A percentile compares a stretch with the other conserved stretches of the same genome.
Evolutionary conservation across 768 basidiomycete genomes (phyloP).

Genomic region (Cystofilobasidium macerans): DNA sequence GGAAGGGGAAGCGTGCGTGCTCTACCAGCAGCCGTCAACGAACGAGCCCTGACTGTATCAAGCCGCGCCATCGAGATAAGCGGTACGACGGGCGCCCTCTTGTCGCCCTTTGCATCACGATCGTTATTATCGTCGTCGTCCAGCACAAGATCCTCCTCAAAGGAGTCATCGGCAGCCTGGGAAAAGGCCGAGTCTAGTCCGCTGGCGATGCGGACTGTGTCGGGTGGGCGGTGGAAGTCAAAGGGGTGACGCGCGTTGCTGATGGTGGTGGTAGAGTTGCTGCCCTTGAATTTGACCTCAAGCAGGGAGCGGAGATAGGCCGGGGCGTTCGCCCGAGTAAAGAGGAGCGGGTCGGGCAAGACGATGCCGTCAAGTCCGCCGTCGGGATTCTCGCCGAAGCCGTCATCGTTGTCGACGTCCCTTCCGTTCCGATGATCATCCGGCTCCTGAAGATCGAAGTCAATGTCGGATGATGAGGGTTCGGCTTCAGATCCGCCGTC

Average conservation of each 20-base stretch:
- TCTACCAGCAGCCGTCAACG: conserved; percentile 1
- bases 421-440: conserved; percentile 40
- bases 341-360: conserved; percentile 60
- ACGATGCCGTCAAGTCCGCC: conserved; percentile 62
- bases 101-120: too few relatives aligned
- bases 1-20: conserved; percentile 21
- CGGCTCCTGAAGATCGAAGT: conserved; percentile 35
- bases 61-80: conserved; percentile 9
- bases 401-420: conserved; percentile 41
- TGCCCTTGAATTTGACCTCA: conserved; percentile 30
- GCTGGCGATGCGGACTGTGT: conserved; percentile 19
- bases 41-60: conserved; percentile 1
- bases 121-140: too few relatives aligned
- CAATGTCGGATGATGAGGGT: conserved; percentile 57
- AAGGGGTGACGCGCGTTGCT: background rate
- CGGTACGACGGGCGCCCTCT: too few relatives aligned
- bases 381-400: conserved; percentile 45
- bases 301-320: conserved; percentile 10
- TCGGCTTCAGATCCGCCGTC: conserved; percentile 8
- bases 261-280: conserved; percentile 38
- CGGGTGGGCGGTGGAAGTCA: background rate
- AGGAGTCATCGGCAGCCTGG: conserved; percentile 52
- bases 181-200: background rate
- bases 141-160: conserved; percentile 72
- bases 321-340: conserved; percentile 11